Evolutionary conservation across 225 moss, liverwort and hornwort species (phyloP).

Genomic region (Climacium dendroides): DNA sequence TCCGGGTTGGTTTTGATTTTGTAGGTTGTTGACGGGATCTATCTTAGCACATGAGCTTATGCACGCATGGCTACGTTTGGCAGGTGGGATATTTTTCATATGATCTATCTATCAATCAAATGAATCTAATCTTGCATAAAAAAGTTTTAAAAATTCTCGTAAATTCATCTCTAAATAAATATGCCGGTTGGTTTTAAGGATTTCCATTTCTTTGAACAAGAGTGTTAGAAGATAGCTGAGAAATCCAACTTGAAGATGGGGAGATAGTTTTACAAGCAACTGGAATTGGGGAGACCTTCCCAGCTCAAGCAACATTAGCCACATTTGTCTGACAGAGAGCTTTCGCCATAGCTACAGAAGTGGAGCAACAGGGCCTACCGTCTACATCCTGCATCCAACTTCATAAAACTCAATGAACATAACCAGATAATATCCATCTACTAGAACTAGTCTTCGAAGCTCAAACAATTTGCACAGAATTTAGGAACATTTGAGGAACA

Average conservation of each 20-base stretch:
- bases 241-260: neutral
- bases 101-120: neutral
- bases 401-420: neutral
- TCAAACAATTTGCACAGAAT: neutral
- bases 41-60: conserved; percentile 76
- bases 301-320: neutral
- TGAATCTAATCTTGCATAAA: neutral
- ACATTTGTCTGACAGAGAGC: neutral
- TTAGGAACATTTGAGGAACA: neutral
- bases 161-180: neutral
- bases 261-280: neutral
- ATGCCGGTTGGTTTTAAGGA: neutral
- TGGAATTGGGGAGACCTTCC: neutral
- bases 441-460: neutral
- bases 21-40: conserved; percentile 64
- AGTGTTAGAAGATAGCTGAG: neutral
- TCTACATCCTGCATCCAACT: neutral
- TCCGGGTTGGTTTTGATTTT: neutral
- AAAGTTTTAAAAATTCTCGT: neutral
- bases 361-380: neutral
- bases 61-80: conserved; percentile 63
- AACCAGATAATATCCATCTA: neutral
- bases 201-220: neutral
- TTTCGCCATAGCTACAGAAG: neutral
- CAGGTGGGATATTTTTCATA: conserved; percentile 1